Conservation (phyloP, 2,329 filamentous ascomycete species). For the Aspergillus sp. region DNA sequence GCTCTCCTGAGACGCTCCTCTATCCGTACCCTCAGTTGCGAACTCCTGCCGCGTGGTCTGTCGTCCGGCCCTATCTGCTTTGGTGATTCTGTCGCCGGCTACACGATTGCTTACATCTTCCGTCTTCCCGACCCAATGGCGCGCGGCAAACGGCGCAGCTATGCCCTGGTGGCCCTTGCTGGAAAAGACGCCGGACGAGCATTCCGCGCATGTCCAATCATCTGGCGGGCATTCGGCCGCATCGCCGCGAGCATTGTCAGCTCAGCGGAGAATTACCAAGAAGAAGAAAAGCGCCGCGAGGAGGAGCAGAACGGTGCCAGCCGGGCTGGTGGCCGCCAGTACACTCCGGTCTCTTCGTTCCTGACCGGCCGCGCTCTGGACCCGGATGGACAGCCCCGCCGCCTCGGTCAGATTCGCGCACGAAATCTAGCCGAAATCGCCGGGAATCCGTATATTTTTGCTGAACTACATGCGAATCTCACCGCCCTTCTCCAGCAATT, state of each 20-base stretch:
- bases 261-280: conserved; percentile 39
- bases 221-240: conserved; percentile 49
- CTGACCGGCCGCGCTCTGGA: conserved; percentile 51
- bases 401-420: conserved; percentile 48
- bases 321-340: conserved; percentile 32
- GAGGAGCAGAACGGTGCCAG: conserved; percentile 25
- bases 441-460: conserved; percentile 53
- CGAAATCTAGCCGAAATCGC: conserved; percentile 54
- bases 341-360: conserved; percentile 53
- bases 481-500: conserved; percentile 44
- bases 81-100: conserved; percentile 49
- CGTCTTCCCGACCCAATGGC: conserved; percentile 53
- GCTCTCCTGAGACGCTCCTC: conserved; percentile 51
- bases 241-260: conserved; percentile 49
- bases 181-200: conserved; percentile 46
- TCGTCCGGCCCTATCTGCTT: conserved; percentile 54
- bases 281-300: conserved; percentile 39
- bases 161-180: conserved; percentile 52
- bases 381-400: conserved; percentile 49
- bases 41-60: conserved; percentile 49
- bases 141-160: conserved; percentile 50
- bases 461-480: conserved; percentile 51
- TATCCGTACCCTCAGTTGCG: conserved; percentile 53
- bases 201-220: conserved; percentile 41
- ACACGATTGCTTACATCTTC: conserved; percentile 56